Evolutionary conservation across 495 filamentous ascomycete genomes (phyloP).

Genomic region (Hyaloscypha bicolor): DNA sequence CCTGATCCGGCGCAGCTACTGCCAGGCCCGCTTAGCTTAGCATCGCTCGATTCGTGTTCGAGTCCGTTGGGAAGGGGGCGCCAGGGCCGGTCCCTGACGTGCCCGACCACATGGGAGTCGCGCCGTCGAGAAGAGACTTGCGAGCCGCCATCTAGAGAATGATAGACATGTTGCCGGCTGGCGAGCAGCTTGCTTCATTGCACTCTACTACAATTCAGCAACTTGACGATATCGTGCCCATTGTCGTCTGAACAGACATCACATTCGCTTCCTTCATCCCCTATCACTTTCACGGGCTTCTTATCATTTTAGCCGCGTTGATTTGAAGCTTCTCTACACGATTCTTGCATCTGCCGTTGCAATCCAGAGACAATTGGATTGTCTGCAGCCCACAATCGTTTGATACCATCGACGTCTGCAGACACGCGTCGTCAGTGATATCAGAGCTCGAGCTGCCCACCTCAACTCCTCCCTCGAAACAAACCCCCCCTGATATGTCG

Average conservation of each 20-base stretch:
- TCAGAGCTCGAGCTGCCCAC: not conserved
- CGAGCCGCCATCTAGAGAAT: not conserved
- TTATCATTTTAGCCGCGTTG: not conserved
- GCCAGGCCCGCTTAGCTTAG: not conserved
- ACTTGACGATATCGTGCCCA: not conserved
- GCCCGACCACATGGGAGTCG: not conserved
- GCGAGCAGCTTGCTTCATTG: not conserved
- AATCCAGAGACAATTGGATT: not conserved
- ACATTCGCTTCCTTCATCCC: not conserved
- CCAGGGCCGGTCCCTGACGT: not conserved
- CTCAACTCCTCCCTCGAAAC: not conserved
- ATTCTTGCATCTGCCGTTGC: not conserved
- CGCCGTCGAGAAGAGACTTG: not conserved
- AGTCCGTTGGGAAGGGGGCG: not conserved
- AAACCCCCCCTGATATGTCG: slow-evolving; percentile 19
- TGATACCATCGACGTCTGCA: not conserved
- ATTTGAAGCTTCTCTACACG: not conserved
- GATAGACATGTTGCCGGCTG: not conserved
- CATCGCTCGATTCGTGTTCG: not conserved
- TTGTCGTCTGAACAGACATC: not conserved
- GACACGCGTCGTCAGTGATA: not conserved
- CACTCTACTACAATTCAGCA: not conserved
- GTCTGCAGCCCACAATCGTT: not conserved
- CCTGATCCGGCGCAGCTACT: not conserved
- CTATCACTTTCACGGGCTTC: not conserved